These are phyloP conservation scores for Suillus cothurnatus DNA, from an alignment of 768 basidiomycete species.

Conservation along the genomic window DNA sequence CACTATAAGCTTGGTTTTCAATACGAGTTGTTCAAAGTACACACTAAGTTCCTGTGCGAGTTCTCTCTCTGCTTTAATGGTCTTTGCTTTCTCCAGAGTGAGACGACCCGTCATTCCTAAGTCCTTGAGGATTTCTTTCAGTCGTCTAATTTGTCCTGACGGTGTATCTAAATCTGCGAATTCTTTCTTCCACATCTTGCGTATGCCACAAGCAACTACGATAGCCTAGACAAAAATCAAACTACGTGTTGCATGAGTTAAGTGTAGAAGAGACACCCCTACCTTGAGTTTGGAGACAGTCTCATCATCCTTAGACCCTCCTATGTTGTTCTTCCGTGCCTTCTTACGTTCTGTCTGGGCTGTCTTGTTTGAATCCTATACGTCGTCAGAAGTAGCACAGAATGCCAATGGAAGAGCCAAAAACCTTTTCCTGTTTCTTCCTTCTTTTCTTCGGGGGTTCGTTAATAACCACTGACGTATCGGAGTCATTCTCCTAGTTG, in stretches of 20 bases:
- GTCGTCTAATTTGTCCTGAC: slow-evolving; percentile 62
- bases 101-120: slow-evolving; percentile 81
- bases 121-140: slow-evolving; percentile 65
- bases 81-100: slow-evolving; percentile 80
- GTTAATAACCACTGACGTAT: slow-evolving; percentile 61
- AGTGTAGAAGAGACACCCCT: slow-evolving; percentile 5
- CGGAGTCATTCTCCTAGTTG: slow-evolving; percentile 52
- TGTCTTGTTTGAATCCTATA: slow-evolving; percentile 28
- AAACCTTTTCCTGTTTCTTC: slow-evolving; percentile 42
- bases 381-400: neutral
- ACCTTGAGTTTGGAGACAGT: slow-evolving; percentile 78
- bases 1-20: neutral
- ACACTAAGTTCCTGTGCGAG: slow-evolving; percentile 76
- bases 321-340: slow-evolving; percentile 33
- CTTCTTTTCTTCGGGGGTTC: slow-evolving; percentile 53
- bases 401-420: neutral
- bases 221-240: slow-evolving; percentile 47
- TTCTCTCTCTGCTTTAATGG: slow-evolving; percentile 73
- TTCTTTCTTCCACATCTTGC: slow-evolving; percentile 76
- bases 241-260: neutral
- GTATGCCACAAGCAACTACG: slow-evolving; percentile 73
- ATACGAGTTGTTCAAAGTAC: slow-evolving; percentile 23
- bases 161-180: slow-evolving; percentile 61
- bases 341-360: slow-evolving; percentile 27
- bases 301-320: slow-evolving; percentile 62